A percentile compares a stretch with the other conserved stretches of the same genome.
Evolutionary conservation across 257 asterid genomes (phyloP).

Genomic region (Petunia axillaris): DNA sequence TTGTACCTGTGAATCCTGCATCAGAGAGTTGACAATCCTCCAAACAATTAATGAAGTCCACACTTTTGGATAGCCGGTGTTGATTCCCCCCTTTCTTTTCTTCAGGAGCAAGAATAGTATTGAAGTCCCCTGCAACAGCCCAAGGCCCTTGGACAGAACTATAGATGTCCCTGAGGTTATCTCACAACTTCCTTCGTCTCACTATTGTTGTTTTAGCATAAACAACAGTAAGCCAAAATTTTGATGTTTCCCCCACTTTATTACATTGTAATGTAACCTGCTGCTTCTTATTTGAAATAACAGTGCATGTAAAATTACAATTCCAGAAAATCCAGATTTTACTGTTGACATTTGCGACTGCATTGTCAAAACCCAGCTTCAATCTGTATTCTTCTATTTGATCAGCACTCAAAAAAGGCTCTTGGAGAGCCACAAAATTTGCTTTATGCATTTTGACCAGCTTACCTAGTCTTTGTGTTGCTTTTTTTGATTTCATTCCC

Average conservation of each 20-base stretch:
- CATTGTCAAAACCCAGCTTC: not conserved
- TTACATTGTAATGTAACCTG: too few species aligned
- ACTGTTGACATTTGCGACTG: not conserved
- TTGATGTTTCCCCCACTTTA: too few species aligned
- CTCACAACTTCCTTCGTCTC: not conserved
- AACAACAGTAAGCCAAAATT: not conserved
- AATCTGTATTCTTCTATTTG: not conserved
- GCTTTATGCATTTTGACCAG: not conserved
- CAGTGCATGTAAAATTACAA: too few species aligned
- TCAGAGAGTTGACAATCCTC: not conserved
- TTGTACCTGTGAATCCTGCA: not conserved
- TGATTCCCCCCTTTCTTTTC: not conserved
- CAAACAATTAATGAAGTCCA: not conserved
- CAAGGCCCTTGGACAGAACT: not conserved
- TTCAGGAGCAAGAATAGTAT: not conserved
- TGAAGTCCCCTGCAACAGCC: not conserved
- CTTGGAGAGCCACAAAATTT: not conserved
- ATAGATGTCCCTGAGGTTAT: not conserved
- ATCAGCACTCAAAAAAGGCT: not conserved
- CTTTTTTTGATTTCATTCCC: not conserved
- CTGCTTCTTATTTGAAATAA: not conserved
- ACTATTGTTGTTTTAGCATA: not conserved
- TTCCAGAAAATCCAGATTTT: not conserved
- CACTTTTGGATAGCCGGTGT: too few species aligned
- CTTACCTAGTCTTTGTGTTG: not conserved